Evolutionary conservation across 148 eudicot species (phyloP), one percentile per base, ranked within the genome.

Genomic region (Vaccinium myrtillus): DNA sequence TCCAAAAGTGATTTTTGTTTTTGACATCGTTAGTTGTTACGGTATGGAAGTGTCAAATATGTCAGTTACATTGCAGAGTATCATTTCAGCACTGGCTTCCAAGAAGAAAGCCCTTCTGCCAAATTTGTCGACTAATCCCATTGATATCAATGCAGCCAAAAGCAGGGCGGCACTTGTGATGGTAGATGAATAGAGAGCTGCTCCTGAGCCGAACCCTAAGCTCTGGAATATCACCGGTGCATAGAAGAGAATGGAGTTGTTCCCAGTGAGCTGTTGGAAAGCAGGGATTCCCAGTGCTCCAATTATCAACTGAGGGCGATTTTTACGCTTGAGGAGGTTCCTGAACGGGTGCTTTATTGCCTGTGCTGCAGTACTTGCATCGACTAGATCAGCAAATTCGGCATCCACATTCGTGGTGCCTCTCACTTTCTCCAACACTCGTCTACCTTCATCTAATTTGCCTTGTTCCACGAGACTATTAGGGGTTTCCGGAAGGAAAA

Each of bases 191-290:
- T 89, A 91, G 9, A 97, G 87, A 54, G 98, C 86, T 5, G 93
- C 96, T 19, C 88, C 91, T 13, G 91, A 78, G 55, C 87, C 88
- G 67, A 97, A 94, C 0, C 99, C 99, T 89, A 97, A 83, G 46
- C 91, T 95, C 91, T 95, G 98, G 78, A 97, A 97, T 83, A 97
- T 90, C 12, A 97, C 98, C 0, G 99, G 99, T 14, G 98, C 98
- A 75, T 97, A 97, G 82, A 97, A 97, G 8, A 95, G 90, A n/a
- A 97, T 92, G 10, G 96, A 91, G 88, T 97, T 97, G 83, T 90
- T 97, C 15, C 99, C 99, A 0, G 98, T 95, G 15, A 97, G 95
- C 63, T 95, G 98, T 88, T 97, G 99, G 65, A 95, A 97, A 36
- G 96, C 94, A 0, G 99, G 99, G 83, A 97, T 93, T 69, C 90